Evolutionary conservation across 2,329 filamentous ascomycete genomes (phyloP).

Genomic region (Didymella glomerata): DNA sequence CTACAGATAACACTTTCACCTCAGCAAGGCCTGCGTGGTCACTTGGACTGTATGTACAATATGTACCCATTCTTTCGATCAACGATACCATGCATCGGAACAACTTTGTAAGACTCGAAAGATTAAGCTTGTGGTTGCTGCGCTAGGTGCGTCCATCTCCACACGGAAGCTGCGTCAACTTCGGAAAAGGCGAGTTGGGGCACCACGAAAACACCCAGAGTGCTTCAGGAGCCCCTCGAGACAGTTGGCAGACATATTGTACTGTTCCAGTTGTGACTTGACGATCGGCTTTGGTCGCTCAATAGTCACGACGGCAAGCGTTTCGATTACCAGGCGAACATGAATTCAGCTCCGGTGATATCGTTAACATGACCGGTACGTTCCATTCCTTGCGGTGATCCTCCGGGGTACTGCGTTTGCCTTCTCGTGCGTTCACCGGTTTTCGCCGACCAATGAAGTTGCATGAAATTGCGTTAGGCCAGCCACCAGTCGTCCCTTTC

Average conservation of each 20-base stretch:
- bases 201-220: no score
- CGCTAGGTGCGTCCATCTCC: no score
- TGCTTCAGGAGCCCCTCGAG: not conserved
- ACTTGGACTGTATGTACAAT: no score
- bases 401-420: conserved; percentile 16
- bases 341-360: not conserved
- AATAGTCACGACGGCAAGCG: not conserved
- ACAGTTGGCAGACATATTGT: not conserved
- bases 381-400: conserved; percentile 16
- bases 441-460: conserved; percentile 25
- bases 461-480: conserved; percentile 13
- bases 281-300: not conserved
- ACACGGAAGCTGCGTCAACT: no score
- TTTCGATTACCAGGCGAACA: not conserved
- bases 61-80: no score
- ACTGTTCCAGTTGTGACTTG: not conserved
- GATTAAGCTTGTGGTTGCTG: no score
- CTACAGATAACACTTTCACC: no score
- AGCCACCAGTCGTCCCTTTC: conserved; percentile 18
- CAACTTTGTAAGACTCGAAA: no score
- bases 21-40: no score
- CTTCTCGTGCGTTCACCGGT: conserved; percentile 20
- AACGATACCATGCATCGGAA: no score
- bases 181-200: no score
- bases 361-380: not conserved